These are phyloP conservation scores for Pseudozyma flocculosa DNA, from an alignment of 1,284 basidiomycete species.

Conservation along the genomic window DNA sequence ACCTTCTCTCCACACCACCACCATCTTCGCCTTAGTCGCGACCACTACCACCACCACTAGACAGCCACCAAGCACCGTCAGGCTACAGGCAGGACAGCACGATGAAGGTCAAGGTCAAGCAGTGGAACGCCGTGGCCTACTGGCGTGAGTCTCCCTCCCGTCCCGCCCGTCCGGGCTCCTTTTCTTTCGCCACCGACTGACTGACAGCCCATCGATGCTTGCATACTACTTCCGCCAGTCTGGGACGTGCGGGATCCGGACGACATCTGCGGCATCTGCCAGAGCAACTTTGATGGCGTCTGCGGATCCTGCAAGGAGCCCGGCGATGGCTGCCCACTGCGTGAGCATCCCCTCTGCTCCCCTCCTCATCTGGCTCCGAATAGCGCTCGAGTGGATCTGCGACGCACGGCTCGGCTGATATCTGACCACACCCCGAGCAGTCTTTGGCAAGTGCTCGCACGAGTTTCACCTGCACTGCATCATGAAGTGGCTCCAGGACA, in stretches of 20 bases:
- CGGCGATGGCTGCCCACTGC: conserved; percentile 49
- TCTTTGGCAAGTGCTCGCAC: conserved; percentile 55
- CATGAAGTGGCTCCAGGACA: conserved; percentile 54
- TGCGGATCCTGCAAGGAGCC: conserved; percentile 55
- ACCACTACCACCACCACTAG: no score
- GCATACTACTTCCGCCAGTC: no score
- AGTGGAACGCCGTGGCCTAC: conserved; percentile 54
- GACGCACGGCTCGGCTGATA: no score
- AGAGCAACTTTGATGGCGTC: conserved; percentile 56
- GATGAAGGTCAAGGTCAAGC: conserved; percentile 56
- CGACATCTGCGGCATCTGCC: conserved; percentile 58
- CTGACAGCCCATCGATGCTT: no score
- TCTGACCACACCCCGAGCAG: no score
- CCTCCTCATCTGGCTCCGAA: not conserved
- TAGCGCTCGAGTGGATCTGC: no score
- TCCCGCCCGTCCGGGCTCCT: not conserved
- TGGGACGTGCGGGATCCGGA: conserved; percentile 57
- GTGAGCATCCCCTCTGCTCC: conserved; percentile 22
- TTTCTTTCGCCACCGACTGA: not conserved
- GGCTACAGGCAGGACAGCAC: not conserved
- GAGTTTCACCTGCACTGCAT: conserved; percentile 58
- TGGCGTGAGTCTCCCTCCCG: conserved; percentile 42
- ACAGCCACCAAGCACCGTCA: not conserved
- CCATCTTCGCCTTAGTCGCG: no score
- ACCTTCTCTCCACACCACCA: no score